Evolutionary conservation across 1,284 basidiomycete species (phyloP).

Genomic region (Apiotrichum akiyoshidainum): DNA sequence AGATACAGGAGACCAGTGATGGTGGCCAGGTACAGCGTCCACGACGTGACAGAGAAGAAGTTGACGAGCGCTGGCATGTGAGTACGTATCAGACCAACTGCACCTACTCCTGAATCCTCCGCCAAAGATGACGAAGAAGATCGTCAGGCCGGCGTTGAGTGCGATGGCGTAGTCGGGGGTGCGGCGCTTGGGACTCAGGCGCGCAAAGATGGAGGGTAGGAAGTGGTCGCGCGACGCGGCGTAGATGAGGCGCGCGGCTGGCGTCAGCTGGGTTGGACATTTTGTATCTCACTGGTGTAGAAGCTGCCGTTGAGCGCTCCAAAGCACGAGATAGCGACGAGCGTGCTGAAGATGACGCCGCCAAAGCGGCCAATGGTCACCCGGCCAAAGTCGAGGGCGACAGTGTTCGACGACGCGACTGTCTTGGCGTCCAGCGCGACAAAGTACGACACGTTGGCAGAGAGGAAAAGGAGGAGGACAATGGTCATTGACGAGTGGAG

Average conservation of each 20-base stretch:
- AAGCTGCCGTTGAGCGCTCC: constrained; percentile 84
- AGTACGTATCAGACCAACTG: not conserved
- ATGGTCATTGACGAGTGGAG: constrained; percentile 81
- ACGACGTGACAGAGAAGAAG: constrained; percentile 60
- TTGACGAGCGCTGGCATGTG: constrained; percentile 61
- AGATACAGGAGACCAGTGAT: constrained; percentile 84
- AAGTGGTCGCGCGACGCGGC: constrained; percentile 85
- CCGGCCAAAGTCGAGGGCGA: constrained; percentile 90
- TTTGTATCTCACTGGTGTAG: constrained; percentile 61
- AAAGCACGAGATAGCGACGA: constrained; percentile 92
- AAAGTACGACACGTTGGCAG: constrained; percentile 87
- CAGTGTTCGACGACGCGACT: constrained; percentile 66
- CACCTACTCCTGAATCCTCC: constrained; percentile 72
- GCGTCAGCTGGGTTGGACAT: constrained; percentile 2
- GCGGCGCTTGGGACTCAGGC: constrained; percentile 65
- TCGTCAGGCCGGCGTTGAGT: constrained; percentile 70
- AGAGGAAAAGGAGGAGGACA: constrained; percentile 66
- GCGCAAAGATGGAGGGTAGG: constrained; percentile 75
- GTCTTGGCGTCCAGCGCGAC: constrained; percentile 78
- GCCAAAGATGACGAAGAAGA: constrained; percentile 73
- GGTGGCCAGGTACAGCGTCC: constrained; percentile 88
- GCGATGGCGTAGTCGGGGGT: constrained; percentile 83
- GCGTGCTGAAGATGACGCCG: constrained; percentile 73
- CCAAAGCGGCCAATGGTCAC: constrained; percentile 80
- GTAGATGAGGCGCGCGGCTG: constrained; percentile 71